Conservation (phyloP, 441 rosid genomes). For the Flueggea neowawraea region DNA sequence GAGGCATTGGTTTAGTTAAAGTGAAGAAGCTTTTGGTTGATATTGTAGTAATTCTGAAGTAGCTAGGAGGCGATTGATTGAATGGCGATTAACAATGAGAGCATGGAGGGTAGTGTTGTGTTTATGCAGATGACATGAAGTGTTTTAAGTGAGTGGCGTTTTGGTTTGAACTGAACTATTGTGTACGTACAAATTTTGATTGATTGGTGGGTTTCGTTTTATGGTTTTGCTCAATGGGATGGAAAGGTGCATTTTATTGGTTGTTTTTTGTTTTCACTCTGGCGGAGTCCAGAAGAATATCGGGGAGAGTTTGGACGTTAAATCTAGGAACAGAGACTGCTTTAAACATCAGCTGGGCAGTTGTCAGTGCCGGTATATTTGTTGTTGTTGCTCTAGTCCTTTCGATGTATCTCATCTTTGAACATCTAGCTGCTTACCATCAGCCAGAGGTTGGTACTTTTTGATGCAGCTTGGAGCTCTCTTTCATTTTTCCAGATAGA, state of each 20-base stretch:
- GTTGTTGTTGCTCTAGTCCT: conserved; percentile 74
- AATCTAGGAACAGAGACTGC: conserved; percentile 39
- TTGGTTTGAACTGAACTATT: too few species aligned
- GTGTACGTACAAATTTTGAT: too few species aligned
- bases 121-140: background rate
- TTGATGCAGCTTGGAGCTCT: background rate
- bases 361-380: conserved; percentile 82
- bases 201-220: background rate
- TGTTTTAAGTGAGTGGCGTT: background rate
- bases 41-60: too few species aligned
- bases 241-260: conserved; percentile 47
- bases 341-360: conserved; percentile 60
- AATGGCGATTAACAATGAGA: too few species aligned
- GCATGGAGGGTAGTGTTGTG: too few species aligned
- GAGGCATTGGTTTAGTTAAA: too few species aligned
- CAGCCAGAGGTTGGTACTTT: conserved; percentile 80
- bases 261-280: conserved; percentile 45
- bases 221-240: conserved; percentile 45
- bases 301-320: conserved; percentile 36
- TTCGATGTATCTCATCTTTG: conserved; percentile 81
- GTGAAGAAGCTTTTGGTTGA: too few species aligned
- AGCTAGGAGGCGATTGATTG: too few species aligned
- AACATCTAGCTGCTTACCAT: conserved; percentile 88
- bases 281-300: conserved; percentile 55
- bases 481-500: background rate